Evolutionary conservation across 2,329 filamentous ascomycete species (phyloP).

Genomic region (Didymella arachidicola): DNA sequence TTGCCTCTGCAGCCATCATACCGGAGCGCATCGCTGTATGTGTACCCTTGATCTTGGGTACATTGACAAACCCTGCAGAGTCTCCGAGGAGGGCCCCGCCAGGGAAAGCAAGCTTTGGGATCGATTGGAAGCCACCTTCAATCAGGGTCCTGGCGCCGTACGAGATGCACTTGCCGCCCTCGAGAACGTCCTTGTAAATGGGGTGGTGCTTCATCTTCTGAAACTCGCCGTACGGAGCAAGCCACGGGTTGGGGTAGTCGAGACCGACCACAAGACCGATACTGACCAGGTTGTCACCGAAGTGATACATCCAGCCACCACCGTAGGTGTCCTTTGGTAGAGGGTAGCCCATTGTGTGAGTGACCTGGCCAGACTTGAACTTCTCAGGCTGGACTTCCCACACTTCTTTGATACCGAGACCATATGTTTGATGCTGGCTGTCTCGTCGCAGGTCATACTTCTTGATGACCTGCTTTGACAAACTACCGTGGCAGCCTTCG

Average conservation of each 20-base stretch:
- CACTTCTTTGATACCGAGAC: slow-evolving; percentile 91
- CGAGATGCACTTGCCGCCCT: slow-evolving; percentile 96
- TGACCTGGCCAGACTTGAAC: slow-evolving; percentile 84
- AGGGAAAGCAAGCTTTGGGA: slow-evolving; percentile 95
- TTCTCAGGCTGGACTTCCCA: slow-evolving; percentile 96
- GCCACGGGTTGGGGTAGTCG: slow-evolving; percentile 96
- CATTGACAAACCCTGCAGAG: slow-evolving; percentile 94
- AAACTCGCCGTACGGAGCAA: slow-evolving; percentile 94
- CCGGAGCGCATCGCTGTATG: slow-evolving; percentile 98
- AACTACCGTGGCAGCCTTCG: slow-evolving; percentile 93
- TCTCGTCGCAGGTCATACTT: slow-evolving; percentile 91
- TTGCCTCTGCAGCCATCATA: slow-evolving; percentile 93
- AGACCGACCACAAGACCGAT: slow-evolving; percentile 91
- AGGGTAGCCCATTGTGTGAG: slow-evolving; percentile 93
- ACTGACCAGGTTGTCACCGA: slow-evolving; percentile 94
- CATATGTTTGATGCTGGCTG: slow-evolving; percentile 94
- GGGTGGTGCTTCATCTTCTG: slow-evolving; percentile 99
- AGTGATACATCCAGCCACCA: slow-evolving; percentile 99
- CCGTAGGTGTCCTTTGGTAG: slow-evolving; percentile 89
- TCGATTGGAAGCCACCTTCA: slow-evolving; percentile 96
- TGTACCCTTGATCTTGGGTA: slow-evolving; percentile 98
- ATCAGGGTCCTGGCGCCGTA: slow-evolving; percentile 92
- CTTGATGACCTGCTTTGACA: slow-evolving; percentile 93
- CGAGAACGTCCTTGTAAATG: slow-evolving; percentile 83
- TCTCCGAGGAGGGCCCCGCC: slow-evolving; percentile 95